A percentile compares a stretch with the other conserved stretches of the same genome.
Conservation (phyloP, 2,329 filamentous ascomycete genomes). For the Talaromyces piceae region DNA sequence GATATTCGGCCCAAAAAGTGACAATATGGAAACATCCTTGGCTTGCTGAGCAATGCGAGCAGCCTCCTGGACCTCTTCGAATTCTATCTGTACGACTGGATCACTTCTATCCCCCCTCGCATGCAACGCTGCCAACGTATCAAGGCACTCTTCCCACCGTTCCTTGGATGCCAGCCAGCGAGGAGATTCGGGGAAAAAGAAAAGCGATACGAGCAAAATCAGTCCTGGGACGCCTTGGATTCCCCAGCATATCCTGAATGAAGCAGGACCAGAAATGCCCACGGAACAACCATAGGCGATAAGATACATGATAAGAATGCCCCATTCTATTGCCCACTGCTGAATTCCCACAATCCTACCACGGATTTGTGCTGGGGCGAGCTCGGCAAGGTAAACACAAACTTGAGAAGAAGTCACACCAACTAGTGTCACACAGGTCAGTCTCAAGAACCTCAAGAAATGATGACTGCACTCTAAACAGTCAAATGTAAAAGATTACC, state of each 20-base stretch:
- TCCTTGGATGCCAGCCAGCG: constrained; percentile 56
- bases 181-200: constrained; percentile 50
- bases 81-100: constrained; percentile 50
- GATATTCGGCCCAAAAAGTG: constrained; percentile 43
- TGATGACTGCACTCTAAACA: not conserved
- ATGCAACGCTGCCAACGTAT: constrained; percentile 51
- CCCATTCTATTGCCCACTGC: constrained; percentile 39
- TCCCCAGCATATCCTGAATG: constrained; percentile 56
- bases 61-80: constrained; percentile 32
- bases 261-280: constrained; percentile 31
- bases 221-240: constrained; percentile 55
- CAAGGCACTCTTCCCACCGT: constrained; percentile 47
- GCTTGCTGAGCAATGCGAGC: constrained; percentile 41
- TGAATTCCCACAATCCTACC: constrained; percentile 39
- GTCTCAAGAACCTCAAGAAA: not conserved
- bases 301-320: constrained; percentile 39
- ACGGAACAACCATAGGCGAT: constrained; percentile 33
- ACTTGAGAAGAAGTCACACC: constrained; percentile 39
- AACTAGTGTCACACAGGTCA: constrained; percentile 22
- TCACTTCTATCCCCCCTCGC: constrained; percentile 47
- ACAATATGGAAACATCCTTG: constrained; percentile 36
- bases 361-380: constrained; percentile 36
- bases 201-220: constrained; percentile 46
- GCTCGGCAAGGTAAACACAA: constrained; percentile 38
- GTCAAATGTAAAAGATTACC: constrained; percentile 8